Percentiles rank a stretch among this genome's conserved stretches.
Evolutionary conservation across 805 yeast species (phyloP).

Genomic region (Myxozyma lipomycoides): DNA sequence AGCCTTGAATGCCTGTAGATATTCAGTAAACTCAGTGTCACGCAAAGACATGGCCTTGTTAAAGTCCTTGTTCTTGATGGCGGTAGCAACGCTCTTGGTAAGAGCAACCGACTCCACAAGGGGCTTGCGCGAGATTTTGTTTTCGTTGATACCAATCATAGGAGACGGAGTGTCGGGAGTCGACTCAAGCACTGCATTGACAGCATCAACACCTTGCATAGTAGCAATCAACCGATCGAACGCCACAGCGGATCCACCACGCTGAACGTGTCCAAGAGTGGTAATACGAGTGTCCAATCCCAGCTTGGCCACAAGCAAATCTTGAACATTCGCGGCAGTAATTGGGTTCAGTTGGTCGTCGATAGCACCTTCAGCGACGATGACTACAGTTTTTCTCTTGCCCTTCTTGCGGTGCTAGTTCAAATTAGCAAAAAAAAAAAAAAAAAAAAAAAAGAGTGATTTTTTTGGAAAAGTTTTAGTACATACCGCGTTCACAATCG

Average conservation of each 20-base stretch:
- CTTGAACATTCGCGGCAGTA: constrained; percentile 72
- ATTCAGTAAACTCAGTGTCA: constrained; percentile 83
- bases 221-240: constrained; percentile 89
- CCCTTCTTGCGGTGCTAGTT: constrained; percentile 82
- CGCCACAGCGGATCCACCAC: constrained; percentile 98
- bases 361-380: constrained; percentile 97
- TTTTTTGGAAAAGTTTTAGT: background rate
- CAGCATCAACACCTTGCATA: constrained; percentile 96
- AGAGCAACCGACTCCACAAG: constrained; percentile 84
- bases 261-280: constrained; percentile 93
- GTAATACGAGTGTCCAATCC: constrained; percentile 95
- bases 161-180: constrained; percentile 94
- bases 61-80: constrained; percentile 74
- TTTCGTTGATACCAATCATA: constrained; percentile 84
- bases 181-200: constrained; percentile 80
- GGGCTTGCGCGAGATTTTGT: constrained; percentile 78
- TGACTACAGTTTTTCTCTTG: constrained; percentile 89
- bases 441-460: background rate
- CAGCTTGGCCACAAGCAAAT: constrained; percentile 66
- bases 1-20: constrained; percentile 65
- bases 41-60: constrained; percentile 82
- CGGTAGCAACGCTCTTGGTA: constrained; percentile 86
- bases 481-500: constrained; percentile 48
- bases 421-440: constrained; percentile 13
- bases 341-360: constrained; percentile 77